Evolutionary conservation across 208 protist genomes (phyloP), one percentile per base, ranked within the genome.

Genomic region (Porcisia deanei): DNA sequence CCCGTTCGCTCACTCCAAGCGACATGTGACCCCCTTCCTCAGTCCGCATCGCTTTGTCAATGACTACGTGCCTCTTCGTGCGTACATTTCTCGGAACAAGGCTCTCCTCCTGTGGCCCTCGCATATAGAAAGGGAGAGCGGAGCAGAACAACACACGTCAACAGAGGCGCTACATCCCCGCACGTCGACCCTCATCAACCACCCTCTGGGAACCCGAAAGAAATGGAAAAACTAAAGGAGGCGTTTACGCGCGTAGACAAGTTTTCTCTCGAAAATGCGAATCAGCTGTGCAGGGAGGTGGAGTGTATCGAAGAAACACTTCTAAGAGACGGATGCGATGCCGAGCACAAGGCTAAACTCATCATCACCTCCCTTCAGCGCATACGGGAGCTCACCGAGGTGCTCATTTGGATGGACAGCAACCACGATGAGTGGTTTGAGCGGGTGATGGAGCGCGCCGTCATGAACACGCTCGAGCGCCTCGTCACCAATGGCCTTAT

Each of bases 331-430:
- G 70, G 30, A 63, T 20, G 34, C n/a, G 39, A 68, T 22, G 73
- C 76, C n/a, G 60, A 68, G 34, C 61, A 61, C 14, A 55, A 41
- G 64, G 69, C 14, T 1, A 52, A 22, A 18, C 68, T 18, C 55
- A 79, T 82, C 8, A 43, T 61, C 16, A 55, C 41, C 14, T 52
- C 76, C 6, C 77, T 94, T 18, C 78, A 88, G 57, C 73, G 57
- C 22, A 68, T 97, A 7, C 85, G 91, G 37, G 83, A 87, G 34
- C 71, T 97, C 18, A 83, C 85, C 9, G 91, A 97, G 74, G 88
- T 94, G 18, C 75, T 96, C 20, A 85, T 95, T n/a, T 97, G 90
- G 89, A 86, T 87, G 68, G 94, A 97, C 67, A 87, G 90, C 80
- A 82, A 93, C 67, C 77, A 84, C 47, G 86, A 92, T 52, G 47